A percentile compares a stretch with the other conserved stretches of the same genome.
phyloP scores from a whole-genome alignment of 306 rosid species.

The Canavalia ensiformis region DNA sequence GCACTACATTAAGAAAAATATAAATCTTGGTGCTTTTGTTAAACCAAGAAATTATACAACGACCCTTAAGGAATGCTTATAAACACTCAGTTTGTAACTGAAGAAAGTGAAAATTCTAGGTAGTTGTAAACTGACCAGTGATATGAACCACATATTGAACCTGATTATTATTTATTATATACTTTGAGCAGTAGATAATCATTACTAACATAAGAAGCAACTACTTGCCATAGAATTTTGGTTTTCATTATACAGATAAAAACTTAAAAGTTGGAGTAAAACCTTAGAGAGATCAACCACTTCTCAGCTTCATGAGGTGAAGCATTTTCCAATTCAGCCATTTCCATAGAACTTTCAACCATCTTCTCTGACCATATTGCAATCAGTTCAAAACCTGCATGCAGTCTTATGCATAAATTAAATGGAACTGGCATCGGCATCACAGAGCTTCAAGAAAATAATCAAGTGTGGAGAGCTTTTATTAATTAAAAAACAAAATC shows the following conservation, averaged over 20 bases:
- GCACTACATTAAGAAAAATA: neutral
- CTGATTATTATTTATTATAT: conserved; percentile 29
- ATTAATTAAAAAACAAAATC: conserved; percentile 31
- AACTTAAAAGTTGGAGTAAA: conserved; percentile 63
- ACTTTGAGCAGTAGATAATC: conserved; percentile 21
- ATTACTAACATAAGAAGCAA: conserved; percentile 44
- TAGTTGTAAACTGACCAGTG: conserved; percentile 29
- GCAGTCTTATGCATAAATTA: conserved; percentile 53
- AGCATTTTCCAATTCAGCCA: conserved; percentile 97
- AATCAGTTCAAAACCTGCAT: conserved; percentile 87
- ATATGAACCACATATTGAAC: conserved; percentile 34
- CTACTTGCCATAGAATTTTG: conserved; percentile 31
- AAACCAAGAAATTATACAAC: conserved; percentile 37
- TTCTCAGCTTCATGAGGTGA: conserved; percentile 93
- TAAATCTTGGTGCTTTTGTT: neutral
- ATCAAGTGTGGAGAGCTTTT: conserved; percentile 46
- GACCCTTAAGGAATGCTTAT: conserved; percentile 35
- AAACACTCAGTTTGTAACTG: conserved; percentile 36
- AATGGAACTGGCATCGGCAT: conserved; percentile 46
- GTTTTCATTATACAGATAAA: conserved; percentile 11
- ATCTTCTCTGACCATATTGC: conserved; percentile 85
- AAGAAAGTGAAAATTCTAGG: conserved; percentile 41
- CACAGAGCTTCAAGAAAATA: conserved; percentile 39
- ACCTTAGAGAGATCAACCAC: conserved; percentile 78
- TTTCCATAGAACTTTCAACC: conserved; percentile 86